Conservation (phyloP, 441 rosid genomes). For the Geranium incanum region DNA sequence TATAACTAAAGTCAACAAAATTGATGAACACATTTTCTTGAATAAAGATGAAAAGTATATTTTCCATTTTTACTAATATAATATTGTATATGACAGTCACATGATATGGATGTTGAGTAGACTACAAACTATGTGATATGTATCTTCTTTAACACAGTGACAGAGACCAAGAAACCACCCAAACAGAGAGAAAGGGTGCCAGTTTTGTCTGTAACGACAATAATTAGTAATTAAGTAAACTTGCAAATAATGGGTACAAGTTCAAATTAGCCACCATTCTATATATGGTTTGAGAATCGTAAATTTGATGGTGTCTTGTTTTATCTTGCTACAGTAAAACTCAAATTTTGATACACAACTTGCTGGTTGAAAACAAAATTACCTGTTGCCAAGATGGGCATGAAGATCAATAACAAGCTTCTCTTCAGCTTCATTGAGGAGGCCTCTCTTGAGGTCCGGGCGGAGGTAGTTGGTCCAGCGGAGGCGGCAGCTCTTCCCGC, state of each 20-base stretch:
- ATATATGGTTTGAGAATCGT: too few species aligned
- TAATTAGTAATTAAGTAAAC: not conserved
- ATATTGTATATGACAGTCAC: not conserved
- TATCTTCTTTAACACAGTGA: not conserved
- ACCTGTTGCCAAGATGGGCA: constrained; percentile 65
- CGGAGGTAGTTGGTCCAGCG: constrained; percentile 75
- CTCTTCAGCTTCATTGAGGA: constrained; percentile 49
- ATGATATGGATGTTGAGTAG: not conserved
- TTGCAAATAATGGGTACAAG: not conserved
- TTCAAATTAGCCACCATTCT: too few species aligned
- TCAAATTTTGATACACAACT: not conserved
- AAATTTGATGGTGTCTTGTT: too few species aligned
- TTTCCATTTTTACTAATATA: not conserved
- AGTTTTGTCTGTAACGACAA: not conserved
- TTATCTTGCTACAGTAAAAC: too few species aligned
- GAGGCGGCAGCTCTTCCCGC: constrained; percentile 71
- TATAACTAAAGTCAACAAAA: not conserved
- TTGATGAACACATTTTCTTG: too few species aligned
- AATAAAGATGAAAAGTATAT: too few species aligned
- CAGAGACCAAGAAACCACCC: not conserved
- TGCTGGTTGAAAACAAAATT: not conserved
- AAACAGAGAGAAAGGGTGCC: not conserved
- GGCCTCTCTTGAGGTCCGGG: constrained; percentile 63
- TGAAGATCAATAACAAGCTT: constrained; percentile 66
- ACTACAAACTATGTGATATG: not conserved